Evolutionary conservation across 352 stramenopile species (phyloP), one percentile per base, ranked within the genome.

Genomic region (Globisporangium ultimum): DNA sequence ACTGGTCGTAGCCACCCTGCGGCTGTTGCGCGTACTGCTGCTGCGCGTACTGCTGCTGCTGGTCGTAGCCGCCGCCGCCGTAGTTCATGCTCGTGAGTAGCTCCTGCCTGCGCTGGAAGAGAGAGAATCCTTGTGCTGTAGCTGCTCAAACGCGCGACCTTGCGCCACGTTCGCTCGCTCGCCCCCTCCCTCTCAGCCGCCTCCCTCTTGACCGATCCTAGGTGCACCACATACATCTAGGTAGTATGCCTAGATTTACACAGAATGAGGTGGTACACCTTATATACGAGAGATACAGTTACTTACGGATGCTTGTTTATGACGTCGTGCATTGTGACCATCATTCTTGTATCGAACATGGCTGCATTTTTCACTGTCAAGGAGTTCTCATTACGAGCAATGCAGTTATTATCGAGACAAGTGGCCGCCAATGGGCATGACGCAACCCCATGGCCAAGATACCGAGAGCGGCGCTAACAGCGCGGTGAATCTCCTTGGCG

Each of bases 1-100:
- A 84, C 60, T 87, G 74, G 55, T 85, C 66, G 41, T 83, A 76
- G 7, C 63, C 66, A 52, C 71, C 65, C 24, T 80, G 70, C 36
- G 72, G 66, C 14, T 68, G 67, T 14, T 66, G 48, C 43, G 76
- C 59, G 36, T 76, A 67, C 63, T 83, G 71, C 24, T 76, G 63
- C 14, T 76, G 58, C 3, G 51, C 66, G 54, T 75, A 70, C 48
- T 71, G 50, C 42, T 74, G 66, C 32, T 80, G 64, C n/a, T 78
- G 67, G 51, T 49, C 65, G 45, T 74, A 77, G 12, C 51, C 49
- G 28, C 51, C 50, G 9, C 50, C 47, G 21, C 55, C 66, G 62
- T 50, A 64, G 58, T 47, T 72, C 64, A 38, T 60, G 58, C 50
- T 74, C 47, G 47, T 52, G 36, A 67, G 24, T 32, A 32, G 24